Evolutionary conservation across 177 flowering plant species (phyloP), one percentile per base, ranked within the genome.

Genomic region (Vitis hybrid): DNA sequence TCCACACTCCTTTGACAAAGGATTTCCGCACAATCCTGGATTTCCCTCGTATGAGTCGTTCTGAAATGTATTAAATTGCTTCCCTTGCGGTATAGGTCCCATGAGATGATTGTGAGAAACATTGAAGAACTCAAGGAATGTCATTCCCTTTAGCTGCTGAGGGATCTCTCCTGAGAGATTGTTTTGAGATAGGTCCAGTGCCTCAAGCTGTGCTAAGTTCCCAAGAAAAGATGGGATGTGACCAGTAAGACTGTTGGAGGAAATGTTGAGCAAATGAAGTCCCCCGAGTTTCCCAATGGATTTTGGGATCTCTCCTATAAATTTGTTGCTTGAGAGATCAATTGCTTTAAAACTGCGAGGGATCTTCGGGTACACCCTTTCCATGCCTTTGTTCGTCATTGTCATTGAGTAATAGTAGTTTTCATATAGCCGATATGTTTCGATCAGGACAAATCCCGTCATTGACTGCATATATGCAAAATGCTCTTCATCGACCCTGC

Each of bases 281-380:
- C 32, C 39, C 11, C 10, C 0, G 9, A 60, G 32, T 10, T 19
- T 60, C 10, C 11, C 63, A 60, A 60, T 21, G 32, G 63, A 60
- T 13, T 18, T 14, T 21, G 63, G 63, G 15, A 60, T 60, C 32
- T 60, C 63, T 34, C 63, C 63, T 9, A 11, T 23, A 60, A 60
- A 60, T 30, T 60, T 18, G 63, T 60, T 60, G 63, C 32, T 60
- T 8, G 63, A 60, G 19, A 60, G 63, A 60, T 60, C 63, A 26
- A 60, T 26, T 12, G 11, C 63, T 18, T 23, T 60, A 12, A 60
- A 21, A 34, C 10, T 13, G 9, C 14, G 12, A 11, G 19, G 14
- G n/a, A 60, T 60, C 63, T 60, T 60, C 14, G 26, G 0, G 8
- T 60, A 60, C 30, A 13, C 14, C 63, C n/a, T 60, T 11, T 18